Conservation (phyloP, 2,329 filamentous ascomycete genomes). For the Exophiala alcalophila region DNA sequence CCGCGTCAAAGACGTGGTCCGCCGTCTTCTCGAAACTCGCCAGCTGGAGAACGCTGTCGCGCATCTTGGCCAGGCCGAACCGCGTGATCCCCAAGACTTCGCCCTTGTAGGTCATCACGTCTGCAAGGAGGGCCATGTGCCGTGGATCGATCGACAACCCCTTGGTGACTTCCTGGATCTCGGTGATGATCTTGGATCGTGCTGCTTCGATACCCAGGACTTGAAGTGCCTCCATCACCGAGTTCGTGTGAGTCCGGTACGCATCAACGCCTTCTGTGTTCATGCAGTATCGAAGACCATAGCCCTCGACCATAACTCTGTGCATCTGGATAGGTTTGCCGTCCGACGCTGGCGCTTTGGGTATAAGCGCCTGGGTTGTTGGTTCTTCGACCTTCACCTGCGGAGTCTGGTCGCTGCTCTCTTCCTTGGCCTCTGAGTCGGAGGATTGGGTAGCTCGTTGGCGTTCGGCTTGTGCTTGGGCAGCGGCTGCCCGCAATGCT, state of each 20-base stretch:
- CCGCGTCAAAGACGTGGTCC: slow-evolving; percentile 94
- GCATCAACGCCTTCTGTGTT: slow-evolving; percentile 88
- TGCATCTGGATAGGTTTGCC: slow-evolving; percentile 65
- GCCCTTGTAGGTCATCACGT: slow-evolving; percentile 99
- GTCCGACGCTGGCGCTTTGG: slow-evolving; percentile 42
- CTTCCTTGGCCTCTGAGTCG: slow-evolving; percentile 22
- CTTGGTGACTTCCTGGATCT: slow-evolving; percentile 86
- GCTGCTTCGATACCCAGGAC: slow-evolving; percentile 95
- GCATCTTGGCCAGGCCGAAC: slow-evolving; percentile 94
- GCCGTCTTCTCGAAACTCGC: slow-evolving; percentile 98
- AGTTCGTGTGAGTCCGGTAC: slow-evolving; percentile 71
- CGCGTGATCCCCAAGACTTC: slow-evolving; percentile 95
- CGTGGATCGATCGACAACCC: slow-evolving; percentile 95
- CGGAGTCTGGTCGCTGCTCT: slow-evolving; percentile 1
- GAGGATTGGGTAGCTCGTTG: slow-evolving; percentile 4
- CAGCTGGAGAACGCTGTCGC: slow-evolving; percentile 87
- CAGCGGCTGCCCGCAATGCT: slow-evolving; percentile 15
- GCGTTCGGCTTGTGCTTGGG: slow-evolving; percentile 4
- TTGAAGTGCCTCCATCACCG: slow-evolving; percentile 81
- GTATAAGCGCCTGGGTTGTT: not conserved
- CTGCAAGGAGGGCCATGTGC: slow-evolving; percentile 94
- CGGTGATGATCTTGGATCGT: slow-evolving; percentile 78
- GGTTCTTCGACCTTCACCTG: slow-evolving; percentile 23
- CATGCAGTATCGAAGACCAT: slow-evolving; percentile 85
- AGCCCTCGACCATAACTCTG: slow-evolving; percentile 86